Base-by-base conservation (phyloP, 805 yeast species). In the Wickerhamiella azymoides region DNA sequence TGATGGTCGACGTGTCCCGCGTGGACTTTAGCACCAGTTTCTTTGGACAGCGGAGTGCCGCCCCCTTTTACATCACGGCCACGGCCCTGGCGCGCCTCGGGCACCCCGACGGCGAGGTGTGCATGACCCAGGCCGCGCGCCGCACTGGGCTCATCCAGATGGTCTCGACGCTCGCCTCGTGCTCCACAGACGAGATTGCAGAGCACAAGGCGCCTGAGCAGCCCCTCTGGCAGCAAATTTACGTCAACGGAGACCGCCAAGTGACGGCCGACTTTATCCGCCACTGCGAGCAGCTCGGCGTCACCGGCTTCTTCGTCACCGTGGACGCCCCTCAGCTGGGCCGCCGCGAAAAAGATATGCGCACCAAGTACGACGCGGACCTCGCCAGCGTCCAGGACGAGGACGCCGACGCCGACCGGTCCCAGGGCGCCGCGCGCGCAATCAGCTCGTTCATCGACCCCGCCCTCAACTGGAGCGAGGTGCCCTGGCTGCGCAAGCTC, bases 61-160 rank as follows among this genome's bases (percentile, higher is more conserved):
- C 78, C 11, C 97, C 97, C 13, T 85, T 89, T 61, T 89, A 88
- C 59, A 76, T 81, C 45, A 73, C 89, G 35, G 97, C 97, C 1
- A 84, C 97, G 5, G 97, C 96, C 0, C 69, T 86, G 50, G 96
- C 94, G 32, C 81, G 79, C 57, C 71, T 89, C 53, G 97, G 96
- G 3, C 92, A 88, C 57, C 85, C 85, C 2, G 96, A 84, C 36
- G 97, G 97, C 47, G 97, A 89, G 62, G 74, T 76, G 49, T 85
- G 80, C 14, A 73, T 89, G 52, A 85, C 96, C 1, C 69, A 80
- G 57, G 85, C 85, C n/a, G 82, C 93, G 25, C 84, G 77, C 36
- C 69, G 72, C 47, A 80, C 82, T 47, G 76, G 68, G 38, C 68
- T 79, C 27, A 76, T 81, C 47, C 96, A 88, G 63, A 88, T 88